Conservation (phyloP, 176 grass and related monocot species). For the Poa pratensis region DNA sequence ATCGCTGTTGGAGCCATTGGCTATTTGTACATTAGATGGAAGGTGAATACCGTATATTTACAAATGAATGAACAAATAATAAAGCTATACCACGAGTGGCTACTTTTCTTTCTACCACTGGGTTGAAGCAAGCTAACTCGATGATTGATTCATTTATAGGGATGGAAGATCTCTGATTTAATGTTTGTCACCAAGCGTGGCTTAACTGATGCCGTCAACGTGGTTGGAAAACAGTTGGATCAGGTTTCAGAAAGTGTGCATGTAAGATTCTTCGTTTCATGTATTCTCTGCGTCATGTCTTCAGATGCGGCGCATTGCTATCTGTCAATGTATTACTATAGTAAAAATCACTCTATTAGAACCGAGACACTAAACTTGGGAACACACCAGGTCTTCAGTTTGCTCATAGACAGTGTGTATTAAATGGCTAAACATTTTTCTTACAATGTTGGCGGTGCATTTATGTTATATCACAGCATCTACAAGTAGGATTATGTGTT, state of each 20-base stretch:
- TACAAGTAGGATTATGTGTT: not conserved
- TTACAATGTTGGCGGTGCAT: not conserved
- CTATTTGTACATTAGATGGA: constrained; percentile 91
- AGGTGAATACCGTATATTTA: constrained; percentile 46
- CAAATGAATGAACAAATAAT: not conserved
- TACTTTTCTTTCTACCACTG: constrained; percentile 22
- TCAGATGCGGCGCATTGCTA: not conserved
- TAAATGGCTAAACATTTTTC: not conserved
- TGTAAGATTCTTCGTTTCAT: constrained; percentile 59
- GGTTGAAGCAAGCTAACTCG: constrained; percentile 35
- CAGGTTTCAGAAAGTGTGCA: constrained; percentile 80
- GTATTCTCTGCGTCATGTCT: not conserved
- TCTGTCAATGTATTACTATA: not conserved
- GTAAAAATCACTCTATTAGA: not conserved
- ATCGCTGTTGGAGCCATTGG: constrained; percentile 81
- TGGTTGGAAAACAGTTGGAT: constrained; percentile 80
- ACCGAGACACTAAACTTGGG: not conserved
- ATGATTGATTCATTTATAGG: constrained; percentile 52
- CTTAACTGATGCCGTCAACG: constrained; percentile 73
- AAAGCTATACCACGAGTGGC: not conserved
- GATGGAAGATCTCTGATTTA: constrained; percentile 93
- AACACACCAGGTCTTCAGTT: not conserved
- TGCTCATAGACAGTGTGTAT: not conserved
- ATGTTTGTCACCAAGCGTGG: constrained; percentile 94
- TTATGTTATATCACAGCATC: constrained; percentile 18